Evolutionary conservation across 257 asterid genomes (phyloP).

Genomic region (Leonotis leonurus): DNA sequence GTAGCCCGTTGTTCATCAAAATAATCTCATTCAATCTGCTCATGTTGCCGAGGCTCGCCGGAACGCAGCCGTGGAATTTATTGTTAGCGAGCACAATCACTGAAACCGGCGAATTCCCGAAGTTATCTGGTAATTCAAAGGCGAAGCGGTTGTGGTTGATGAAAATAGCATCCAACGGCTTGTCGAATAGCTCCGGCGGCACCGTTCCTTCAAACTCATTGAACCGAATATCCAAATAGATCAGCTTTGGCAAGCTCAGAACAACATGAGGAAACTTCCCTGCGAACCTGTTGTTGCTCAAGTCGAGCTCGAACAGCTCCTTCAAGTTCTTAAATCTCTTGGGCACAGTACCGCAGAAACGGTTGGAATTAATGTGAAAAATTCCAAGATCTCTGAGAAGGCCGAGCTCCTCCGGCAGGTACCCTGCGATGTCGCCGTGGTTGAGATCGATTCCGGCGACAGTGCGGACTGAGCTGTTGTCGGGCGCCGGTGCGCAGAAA

Average conservation of each 20-base stretch:
- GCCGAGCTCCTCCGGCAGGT: conserved; percentile 78
- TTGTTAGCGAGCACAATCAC: conserved; percentile 75
- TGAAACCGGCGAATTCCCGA: conserved; percentile 86
- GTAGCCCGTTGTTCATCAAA: conserved; percentile 54
- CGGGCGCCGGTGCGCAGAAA: conserved; percentile 65
- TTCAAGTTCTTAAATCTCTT: conserved; percentile 44
- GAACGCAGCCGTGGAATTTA: conserved; percentile 75
- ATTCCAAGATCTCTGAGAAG: conserved; percentile 72
- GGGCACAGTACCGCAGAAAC: conserved; percentile 74
- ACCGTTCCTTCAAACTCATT: conserved; percentile 86
- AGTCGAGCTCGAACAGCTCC: conserved; percentile 62
- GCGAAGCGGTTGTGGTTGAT: conserved; percentile 69
- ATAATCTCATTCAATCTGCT: conserved; percentile 60
- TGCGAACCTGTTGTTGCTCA: conserved; percentile 83
- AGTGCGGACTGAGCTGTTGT: conserved; percentile 40
- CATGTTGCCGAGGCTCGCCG: conserved; percentile 78
- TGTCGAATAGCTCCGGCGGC: conserved; percentile 59
- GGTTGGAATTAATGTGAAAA: conserved; percentile 73
- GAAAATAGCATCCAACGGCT: conserved; percentile 74
- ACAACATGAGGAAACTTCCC: conserved; percentile 88
- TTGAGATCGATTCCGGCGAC: conserved; percentile 81
- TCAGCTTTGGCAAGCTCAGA: conserved; percentile 49
- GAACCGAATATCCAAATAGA: conserved; percentile 57
- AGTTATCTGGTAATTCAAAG: conserved; percentile 78
- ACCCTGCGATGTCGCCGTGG: conserved; percentile 91